A percentile compares a stretch with the other conserved stretches of the same genome.
phyloP scores from a whole-genome alignment of 805 yeast species.

The Monosporozyma aerobia region DNA sequence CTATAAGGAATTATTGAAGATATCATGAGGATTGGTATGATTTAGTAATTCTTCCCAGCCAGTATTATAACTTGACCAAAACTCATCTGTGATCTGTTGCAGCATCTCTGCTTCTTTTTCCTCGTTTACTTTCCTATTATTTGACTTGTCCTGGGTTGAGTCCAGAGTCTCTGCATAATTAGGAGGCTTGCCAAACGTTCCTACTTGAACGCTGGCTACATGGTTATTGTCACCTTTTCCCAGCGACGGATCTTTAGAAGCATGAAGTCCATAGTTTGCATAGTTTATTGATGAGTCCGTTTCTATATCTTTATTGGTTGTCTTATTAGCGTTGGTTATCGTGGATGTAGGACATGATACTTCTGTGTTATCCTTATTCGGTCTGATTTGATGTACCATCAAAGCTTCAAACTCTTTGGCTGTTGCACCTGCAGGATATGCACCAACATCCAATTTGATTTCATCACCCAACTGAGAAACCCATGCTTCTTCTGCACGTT shows the following conservation, averaged over 20 bases:
- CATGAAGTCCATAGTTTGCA: background rate
- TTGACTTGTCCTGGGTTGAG: background rate
- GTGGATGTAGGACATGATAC: background rate
- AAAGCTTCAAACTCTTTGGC: background rate
- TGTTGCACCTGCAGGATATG: background rate
- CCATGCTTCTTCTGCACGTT: conserved; percentile 12
- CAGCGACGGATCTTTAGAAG: background rate
- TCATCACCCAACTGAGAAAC: conserved; percentile 3
- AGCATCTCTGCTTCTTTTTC: conserved; percentile 8
- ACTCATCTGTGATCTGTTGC: conserved; percentile 13
- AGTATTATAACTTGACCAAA: conserved; percentile 15
- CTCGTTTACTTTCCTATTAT: background rate
- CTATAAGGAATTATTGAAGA: background rate
- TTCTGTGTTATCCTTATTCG: background rate
- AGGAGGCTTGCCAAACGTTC: background rate
- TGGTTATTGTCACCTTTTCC: background rate
- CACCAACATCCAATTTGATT: background rate
- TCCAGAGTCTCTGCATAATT: background rate
- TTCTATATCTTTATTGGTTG: background rate
- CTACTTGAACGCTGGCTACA: background rate
- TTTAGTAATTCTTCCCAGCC: conserved; percentile 11
- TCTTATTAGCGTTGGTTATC: background rate
- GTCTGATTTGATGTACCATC: background rate
- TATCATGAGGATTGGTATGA: conserved; percentile 1
- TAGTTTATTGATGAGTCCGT: background rate